Conservation (phyloP, 352 stramenopile species). For the Phytophthora pistaciae region DNA sequence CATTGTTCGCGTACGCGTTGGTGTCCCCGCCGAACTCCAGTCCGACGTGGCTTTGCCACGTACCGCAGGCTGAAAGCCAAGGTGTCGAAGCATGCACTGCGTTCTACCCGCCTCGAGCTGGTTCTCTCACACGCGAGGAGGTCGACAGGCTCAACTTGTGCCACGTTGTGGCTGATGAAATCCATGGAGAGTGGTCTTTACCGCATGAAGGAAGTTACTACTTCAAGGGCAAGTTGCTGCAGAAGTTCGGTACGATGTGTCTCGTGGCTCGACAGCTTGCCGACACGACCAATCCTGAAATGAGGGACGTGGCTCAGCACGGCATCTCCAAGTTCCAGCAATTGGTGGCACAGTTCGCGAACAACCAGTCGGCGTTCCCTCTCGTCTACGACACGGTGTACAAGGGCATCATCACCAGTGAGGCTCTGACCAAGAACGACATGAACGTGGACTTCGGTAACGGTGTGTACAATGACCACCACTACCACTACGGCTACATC, state of each 20-base stretch:
- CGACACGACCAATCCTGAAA: constrained; percentile 61
- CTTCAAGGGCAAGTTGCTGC: constrained; percentile 84
- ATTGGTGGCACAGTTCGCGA: constrained; percentile 53
- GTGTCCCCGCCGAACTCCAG: constrained; percentile 13
- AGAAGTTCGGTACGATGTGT: constrained; percentile 85
- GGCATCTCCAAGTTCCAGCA: constrained; percentile 57
- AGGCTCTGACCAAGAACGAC: constrained; percentile 63
- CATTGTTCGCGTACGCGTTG: constrained; percentile 67
- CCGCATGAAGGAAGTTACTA: constrained; percentile 82
- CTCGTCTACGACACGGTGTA: constrained; percentile 79
- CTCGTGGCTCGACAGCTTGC: constrained; percentile 71
- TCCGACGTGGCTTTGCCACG: constrained; percentile 60
- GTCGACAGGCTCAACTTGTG: constrained; percentile 49
- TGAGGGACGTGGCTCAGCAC: constrained; percentile 52
- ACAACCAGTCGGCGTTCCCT: constrained; percentile 56
- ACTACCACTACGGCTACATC: constrained; percentile 81
- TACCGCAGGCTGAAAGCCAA: constrained; percentile 47
- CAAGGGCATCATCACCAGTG: constrained; percentile 69
- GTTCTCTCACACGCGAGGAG: constrained; percentile 39
- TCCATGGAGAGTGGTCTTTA: constrained; percentile 73
- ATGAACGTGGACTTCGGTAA: constrained; percentile 83
- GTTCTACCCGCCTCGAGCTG: constrained; percentile 58
- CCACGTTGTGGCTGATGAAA: constrained; percentile 64
- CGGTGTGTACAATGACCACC: constrained; percentile 78
- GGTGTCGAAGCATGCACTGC: constrained; percentile 52